Evolutionary conservation across 1,139 yeast genomes (phyloP), one percentile per base, ranked within the genome.

Genomic region (Ashbya aceris): DNA sequence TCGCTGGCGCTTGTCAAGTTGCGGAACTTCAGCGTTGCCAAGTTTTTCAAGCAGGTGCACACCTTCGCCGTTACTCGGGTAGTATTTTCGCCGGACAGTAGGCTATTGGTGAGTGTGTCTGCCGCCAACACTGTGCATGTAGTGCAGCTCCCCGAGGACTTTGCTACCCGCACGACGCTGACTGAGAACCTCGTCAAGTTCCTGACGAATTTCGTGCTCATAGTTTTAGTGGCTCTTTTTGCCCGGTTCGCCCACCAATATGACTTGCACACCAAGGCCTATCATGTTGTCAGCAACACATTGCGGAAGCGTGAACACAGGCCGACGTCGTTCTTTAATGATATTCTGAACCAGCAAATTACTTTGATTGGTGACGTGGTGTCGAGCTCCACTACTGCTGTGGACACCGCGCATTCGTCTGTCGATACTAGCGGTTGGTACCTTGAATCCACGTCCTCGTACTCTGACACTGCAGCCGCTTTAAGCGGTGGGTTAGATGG

Each of bases 41-140:
- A 72, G 45, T 64, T 71, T 6, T 67, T 79, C 46, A 70, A 71
- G 40, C 74, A 80, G 47, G 78, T 81, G 39, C 97, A 89, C 60
- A 68, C 73, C 7, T 83, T 85, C 61, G 91, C 95, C 8, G 79
- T 89, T 41, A 89, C 96, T 0, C 72, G 76, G 40, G 75, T 85
- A 8, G 69, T 77, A 0, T 77, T 87, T 47, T 79, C 85, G 11
- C 81, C 85, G 8, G 73, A 77, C 52, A 89, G 91, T 10, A 66
- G 73, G 33, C 68, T 73, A 43, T 65, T 87, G 39, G 94, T 89
- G 1, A 76, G 89, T 11, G 83, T 80, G 0, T 82, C 95, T 38
- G 94, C 93, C 2, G 85, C 94, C 2, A 82, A 83, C 48, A 73
- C 86, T 1, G 73, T 87, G 33, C 76, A 73, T 49, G 77, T 86